These are phyloP conservation scores for Diphasiastrum complanatum DNA, from an alignment of 83 land plant genomes.

Conservation along the genomic window DNA sequence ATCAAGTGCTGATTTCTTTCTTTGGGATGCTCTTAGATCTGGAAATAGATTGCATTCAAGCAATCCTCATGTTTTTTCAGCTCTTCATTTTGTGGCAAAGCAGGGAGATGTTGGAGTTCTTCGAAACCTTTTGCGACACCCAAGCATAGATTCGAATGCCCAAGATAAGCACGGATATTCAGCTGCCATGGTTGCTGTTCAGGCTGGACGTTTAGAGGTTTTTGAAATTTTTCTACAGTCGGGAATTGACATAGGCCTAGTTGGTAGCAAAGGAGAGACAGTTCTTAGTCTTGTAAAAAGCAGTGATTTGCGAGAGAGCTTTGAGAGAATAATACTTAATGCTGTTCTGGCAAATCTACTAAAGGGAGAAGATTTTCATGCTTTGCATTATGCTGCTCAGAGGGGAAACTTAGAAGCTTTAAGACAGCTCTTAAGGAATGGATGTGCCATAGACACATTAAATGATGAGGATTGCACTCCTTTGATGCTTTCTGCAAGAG, in stretches of 20 bases:
- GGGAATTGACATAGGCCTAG: conserved; percentile 60
- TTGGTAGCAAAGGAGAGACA: conserved; percentile 47
- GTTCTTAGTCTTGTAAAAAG: conserved; percentile 36
- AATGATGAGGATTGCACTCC: conserved; percentile 74
- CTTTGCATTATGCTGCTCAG: conserved; percentile 72
- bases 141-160: conserved; percentile 36
- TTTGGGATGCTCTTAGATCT: conserved; percentile 39
- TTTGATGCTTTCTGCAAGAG: conserved; percentile 78
- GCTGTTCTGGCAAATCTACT: conserved; percentile 49
- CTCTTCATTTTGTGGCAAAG: conserved; percentile 47
- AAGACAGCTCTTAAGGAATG: conserved; percentile 42
- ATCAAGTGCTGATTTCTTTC: conserved; percentile 25
- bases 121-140: conserved; percentile 29
- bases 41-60: conserved; percentile 40
- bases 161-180: conserved; percentile 67
- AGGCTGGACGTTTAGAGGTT: conserved; percentile 58
- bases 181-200: conserved; percentile 66
- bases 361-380: conserved; percentile 47
- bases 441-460: conserved; percentile 48
- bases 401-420: conserved; percentile 53
- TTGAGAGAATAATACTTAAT: conserved; percentile 70
- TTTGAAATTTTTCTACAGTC: conserved; percentile 56
- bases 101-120: conserved; percentile 50
- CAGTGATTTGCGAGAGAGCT: conserved; percentile 33
- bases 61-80: conserved; percentile 47